Evolutionary conservation across 257 asterid genomes (phyloP).

Genomic region (Solanum sejunctum): DNA sequence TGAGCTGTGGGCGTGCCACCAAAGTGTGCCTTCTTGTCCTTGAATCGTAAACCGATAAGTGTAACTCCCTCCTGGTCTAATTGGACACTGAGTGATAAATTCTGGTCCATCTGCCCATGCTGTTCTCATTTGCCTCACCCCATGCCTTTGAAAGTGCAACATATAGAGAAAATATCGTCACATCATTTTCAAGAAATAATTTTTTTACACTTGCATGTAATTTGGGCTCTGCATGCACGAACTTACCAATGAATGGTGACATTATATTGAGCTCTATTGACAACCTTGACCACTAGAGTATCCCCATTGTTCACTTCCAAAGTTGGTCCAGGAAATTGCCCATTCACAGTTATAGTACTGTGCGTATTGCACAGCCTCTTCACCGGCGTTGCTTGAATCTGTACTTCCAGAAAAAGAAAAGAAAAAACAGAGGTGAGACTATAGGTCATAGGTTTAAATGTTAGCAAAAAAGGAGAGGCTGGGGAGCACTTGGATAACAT

Average conservation of each 20-base stretch:
- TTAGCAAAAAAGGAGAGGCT: not conserved
- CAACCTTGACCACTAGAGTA: slow-evolving; percentile 54
- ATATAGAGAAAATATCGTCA: not conserved
- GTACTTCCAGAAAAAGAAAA: not conserved
- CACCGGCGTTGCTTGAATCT: slow-evolving; percentile 81
- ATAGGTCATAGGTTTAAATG: not conserved
- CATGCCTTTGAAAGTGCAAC: slow-evolving; percentile 43
- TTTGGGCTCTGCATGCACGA: not conserved
- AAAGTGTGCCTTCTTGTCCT: slow-evolving; percentile 90
- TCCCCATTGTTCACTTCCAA: slow-evolving; percentile 75
- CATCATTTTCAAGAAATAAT: not conserved
- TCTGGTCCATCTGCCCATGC: slow-evolving; percentile 96
- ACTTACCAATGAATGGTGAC: slow-evolving; percentile 77
- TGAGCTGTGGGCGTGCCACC: slow-evolving; percentile 99
- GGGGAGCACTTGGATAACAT: slow-evolving; percentile 5
- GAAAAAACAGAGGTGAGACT: not conserved
- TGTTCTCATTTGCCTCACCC: slow-evolving; percentile 64
- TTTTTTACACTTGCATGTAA: not conserved
- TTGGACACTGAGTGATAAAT: slow-evolving; percentile 80
- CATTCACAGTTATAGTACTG: slow-evolving; percentile 53
- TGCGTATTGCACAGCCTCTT: slow-evolving; percentile 91
- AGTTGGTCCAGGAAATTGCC: slow-evolving; percentile 78
- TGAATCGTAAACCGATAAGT: slow-evolving; percentile 64
- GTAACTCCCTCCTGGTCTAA: slow-evolving; percentile 68
- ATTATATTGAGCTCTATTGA: slow-evolving; percentile 64